Evolutionary conservation across 768 basidiomycete species (phyloP).

Genomic region (Trametopsis cervina): DNA sequence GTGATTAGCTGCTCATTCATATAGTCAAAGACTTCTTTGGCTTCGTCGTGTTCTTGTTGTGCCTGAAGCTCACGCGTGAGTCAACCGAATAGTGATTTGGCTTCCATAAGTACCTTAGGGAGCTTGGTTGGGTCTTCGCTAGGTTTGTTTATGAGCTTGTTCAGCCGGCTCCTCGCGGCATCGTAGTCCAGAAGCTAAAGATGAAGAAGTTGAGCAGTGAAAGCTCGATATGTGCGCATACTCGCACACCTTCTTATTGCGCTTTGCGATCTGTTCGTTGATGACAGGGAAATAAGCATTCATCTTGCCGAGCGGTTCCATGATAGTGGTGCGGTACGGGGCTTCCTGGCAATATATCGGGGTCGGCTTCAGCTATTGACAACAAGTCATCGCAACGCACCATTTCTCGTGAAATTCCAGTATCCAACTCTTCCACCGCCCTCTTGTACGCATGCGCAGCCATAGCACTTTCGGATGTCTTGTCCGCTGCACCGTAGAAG

Average conservation of each 20-base stretch:
- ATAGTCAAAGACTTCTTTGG: conserved; percentile 89
- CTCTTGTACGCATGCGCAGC: conserved; percentile 94
- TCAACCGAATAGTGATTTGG: too few species aligned
- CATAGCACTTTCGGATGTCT: conserved; percentile 88
- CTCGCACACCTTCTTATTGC: conserved; percentile 83
- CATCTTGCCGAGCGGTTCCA: conserved; percentile 96
- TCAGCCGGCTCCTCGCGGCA: conserved; percentile 80
- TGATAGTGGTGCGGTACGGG: conserved; percentile 90
- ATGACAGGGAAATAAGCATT: conserved; percentile 90
- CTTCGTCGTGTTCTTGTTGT: conserved; percentile 93
- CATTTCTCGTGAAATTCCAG: conserved; percentile 75
- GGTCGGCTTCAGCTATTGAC: not conserved
- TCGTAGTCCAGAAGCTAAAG: conserved; percentile 91
- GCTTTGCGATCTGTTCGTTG: conserved; percentile 89
- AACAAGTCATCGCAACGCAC: conserved; percentile 36
- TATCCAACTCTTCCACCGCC: conserved; percentile 90
- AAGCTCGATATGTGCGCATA: too few species aligned
- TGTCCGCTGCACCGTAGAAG: conserved; percentile 86
- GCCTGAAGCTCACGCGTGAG: conserved; percentile 51
- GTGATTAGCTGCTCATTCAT: conserved; percentile 88
- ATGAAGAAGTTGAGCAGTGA: not conserved
- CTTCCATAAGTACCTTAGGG: conserved; percentile 58
- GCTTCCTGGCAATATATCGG: conserved; percentile 52
- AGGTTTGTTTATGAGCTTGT: conserved; percentile 88
- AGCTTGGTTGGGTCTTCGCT: conserved; percentile 90